Percentiles rank a stretch among this genome's conserved stretches.
Conservation (phyloP, 371 early-diverging fungal species). For the Rhizopus stolonifer region DNA sequence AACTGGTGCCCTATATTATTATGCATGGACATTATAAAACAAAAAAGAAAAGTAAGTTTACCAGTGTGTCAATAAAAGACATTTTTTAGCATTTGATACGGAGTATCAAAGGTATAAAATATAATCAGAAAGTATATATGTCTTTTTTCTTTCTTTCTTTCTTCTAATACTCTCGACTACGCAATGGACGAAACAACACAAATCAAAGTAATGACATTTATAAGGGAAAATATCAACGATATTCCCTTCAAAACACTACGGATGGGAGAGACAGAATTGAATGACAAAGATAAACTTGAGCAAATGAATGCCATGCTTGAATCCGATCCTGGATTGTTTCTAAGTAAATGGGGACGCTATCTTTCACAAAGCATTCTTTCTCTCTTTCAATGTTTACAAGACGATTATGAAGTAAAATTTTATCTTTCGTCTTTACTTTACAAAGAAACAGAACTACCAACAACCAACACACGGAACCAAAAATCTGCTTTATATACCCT, state of each 20-base stretch:
- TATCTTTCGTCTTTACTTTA: constrained; percentile 29
- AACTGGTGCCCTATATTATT: neutral
- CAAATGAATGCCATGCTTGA: constrained; percentile 30
- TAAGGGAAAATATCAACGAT: constrained; percentile 18
- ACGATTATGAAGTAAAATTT: constrained; percentile 48
- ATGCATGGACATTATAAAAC: constrained; percentile 1
- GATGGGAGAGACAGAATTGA: constrained; percentile 32
- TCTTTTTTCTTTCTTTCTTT: neutral
- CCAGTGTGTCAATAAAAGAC: too few species aligned
- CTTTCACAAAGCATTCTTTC: constrained; percentile 29
- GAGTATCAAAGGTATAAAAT: too few species aligned
- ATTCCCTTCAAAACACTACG: constrained; percentile 48
- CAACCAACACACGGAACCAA: constrained; percentile 3
- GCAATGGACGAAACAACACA: constrained; percentile 14
- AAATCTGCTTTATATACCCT: constrained; percentile 21
- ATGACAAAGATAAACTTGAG: constrained; percentile 26
- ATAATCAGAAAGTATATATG: too few species aligned
- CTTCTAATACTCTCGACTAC: neutral
- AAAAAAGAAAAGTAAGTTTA: neutral
- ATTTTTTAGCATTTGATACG: too few species aligned
- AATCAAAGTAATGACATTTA: constrained; percentile 13
- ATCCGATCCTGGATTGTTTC: constrained; percentile 44
- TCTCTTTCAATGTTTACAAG: constrained; percentile 25
- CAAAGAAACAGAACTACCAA: neutral
- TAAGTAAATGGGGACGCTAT: constrained; percentile 50